Evolutionary conservation across 2,329 filamentous ascomycete species (phyloP).

Genomic region (Cladosporium sp.): DNA sequence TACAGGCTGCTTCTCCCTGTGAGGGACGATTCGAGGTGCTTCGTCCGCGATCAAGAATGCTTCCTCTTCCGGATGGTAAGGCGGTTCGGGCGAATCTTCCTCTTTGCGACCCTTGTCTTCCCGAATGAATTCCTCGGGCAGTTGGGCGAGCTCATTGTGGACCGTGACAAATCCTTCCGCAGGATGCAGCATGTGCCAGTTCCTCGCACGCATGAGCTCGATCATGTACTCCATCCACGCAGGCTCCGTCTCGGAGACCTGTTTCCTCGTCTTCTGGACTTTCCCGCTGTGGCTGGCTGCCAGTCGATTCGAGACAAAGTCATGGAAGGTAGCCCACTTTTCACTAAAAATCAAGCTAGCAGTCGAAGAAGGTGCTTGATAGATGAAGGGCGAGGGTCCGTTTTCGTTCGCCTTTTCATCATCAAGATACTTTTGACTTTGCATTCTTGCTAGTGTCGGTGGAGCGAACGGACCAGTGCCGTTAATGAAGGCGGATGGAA

Average conservation of each 20-base stretch:
- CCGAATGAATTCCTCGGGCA: constrained; percentile 62
- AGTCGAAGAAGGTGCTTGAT: constrained; percentile 79
- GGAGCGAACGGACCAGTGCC: constrained; percentile 53
- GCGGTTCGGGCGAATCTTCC: constrained; percentile 14
- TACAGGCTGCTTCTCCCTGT: constrained; percentile 49
- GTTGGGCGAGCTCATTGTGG: constrained; percentile 69
- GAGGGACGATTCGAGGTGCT: constrained; percentile 18
- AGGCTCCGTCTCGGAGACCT: constrained; percentile 65
- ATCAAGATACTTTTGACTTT: constrained; percentile 20
- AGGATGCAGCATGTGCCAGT: constrained; percentile 79
- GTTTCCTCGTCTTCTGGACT: constrained; percentile 40
- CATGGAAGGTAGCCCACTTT: constrained; percentile 82
- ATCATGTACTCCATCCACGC: constrained; percentile 76
- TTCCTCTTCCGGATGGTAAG: constrained; percentile 23
- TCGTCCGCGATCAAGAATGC: constrained; percentile 34
- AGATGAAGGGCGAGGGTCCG: constrained; percentile 63
- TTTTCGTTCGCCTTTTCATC: constrained; percentile 19
- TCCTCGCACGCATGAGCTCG: constrained; percentile 69
- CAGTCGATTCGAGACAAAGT: constrained; percentile 66
- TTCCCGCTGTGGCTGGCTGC: constrained; percentile 29
- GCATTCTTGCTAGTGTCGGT: constrained; percentile 38
- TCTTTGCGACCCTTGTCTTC: constrained; percentile 7
- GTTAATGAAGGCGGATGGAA: constrained; percentile 62
- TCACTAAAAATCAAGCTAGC: constrained; percentile 79
- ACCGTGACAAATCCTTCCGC: constrained; percentile 62